phyloP scores from a whole-genome alignment of 306 rosid genomes.

The Lathyrus oleraceus region DNA sequence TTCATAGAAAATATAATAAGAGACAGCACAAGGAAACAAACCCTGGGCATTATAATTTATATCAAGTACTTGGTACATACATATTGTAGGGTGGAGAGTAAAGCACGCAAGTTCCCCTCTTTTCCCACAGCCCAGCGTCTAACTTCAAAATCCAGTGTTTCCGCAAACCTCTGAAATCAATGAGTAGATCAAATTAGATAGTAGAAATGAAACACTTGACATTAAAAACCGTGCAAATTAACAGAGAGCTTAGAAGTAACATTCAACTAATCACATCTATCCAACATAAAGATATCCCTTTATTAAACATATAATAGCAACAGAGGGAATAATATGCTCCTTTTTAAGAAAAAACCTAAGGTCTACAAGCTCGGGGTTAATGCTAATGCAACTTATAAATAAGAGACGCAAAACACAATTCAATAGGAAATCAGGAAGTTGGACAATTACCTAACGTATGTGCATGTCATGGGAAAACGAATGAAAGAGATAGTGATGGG shows the following conservation, averaged over 20 bases:
- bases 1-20: slow-evolving; percentile 3
- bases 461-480: slow-evolving; percentile 15
- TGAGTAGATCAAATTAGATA: slow-evolving; percentile 23
- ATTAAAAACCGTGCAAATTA: slow-evolving; percentile 16
- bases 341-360: not conserved
- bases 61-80: slow-evolving; percentile 47
- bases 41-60: slow-evolving; percentile 12
- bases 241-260: slow-evolving; percentile 13
- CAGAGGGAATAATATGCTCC: not conserved
- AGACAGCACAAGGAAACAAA: slow-evolving; percentile 11
- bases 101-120: slow-evolving; percentile 94
- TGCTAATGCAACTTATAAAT: not conserved
- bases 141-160: slow-evolving; percentile 88
- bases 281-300: slow-evolving; percentile 8
- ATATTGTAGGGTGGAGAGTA: slow-evolving; percentile 88
- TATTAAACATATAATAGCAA: slow-evolving; percentile 20
- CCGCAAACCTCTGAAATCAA: slow-evolving; percentile 73
- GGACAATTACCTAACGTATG: slow-evolving; percentile 17
- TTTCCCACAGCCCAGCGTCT: slow-evolving; percentile 99
- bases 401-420: not conserved
- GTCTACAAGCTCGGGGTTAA: not conserved
- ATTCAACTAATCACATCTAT: slow-evolving; percentile 18
- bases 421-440: slow-evolving; percentile 24
- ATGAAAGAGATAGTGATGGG: not conserved
- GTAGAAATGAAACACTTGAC: slow-evolving; percentile 19